Evolutionary conservation across 352 stramenopile species (phyloP).

Genomic region (Phytophthora pinifolia): DNA sequence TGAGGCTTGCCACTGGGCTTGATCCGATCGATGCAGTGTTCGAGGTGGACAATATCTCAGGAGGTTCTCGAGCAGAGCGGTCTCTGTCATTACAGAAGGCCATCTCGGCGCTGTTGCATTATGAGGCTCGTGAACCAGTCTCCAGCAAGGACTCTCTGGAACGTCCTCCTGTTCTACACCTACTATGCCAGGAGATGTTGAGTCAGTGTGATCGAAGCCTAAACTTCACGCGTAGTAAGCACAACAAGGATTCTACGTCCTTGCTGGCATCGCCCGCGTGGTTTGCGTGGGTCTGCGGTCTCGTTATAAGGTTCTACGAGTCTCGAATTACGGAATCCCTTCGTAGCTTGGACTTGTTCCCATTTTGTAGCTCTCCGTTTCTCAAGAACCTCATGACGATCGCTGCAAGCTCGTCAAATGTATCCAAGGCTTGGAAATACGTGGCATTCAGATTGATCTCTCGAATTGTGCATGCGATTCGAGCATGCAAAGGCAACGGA

Average conservation of each 20-base stretch:
- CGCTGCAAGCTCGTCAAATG: conserved; percentile 9
- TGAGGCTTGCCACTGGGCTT: conserved; percentile 29
- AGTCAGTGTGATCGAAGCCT: conserved; percentile 13
- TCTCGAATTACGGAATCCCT: neutral
- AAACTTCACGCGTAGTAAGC: conserved; percentile 3
- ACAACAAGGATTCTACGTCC: conserved; percentile 11
- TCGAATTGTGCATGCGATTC: conserved; percentile 14
- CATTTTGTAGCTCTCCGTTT: conserved; percentile 31
- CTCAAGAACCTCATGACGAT: conserved; percentile 31
- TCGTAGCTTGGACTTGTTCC: neutral
- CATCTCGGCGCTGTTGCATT: conserved; percentile 11
- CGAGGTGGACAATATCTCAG: conserved; percentile 2
- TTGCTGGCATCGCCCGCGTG: conserved; percentile 20
- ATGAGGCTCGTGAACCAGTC: conserved; percentile 5
- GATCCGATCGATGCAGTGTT: conserved; percentile 26
- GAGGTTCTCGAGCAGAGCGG: conserved; percentile 2
- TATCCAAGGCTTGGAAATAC: conserved; percentile 30
- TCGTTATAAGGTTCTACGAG: conserved; percentile 25
- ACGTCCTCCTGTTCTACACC: conserved; percentile 22
- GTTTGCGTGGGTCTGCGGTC: conserved; percentile 33
- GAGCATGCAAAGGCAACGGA: neutral
- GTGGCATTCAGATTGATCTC: conserved; percentile 32
- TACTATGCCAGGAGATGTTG: conserved; percentile 32
- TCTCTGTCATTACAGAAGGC: conserved; percentile 20
- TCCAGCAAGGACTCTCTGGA: neutral